Evolutionary conservation across 208 protist genomes (phyloP), one percentile per base, ranked within the genome.

Genomic region (Polymyxa betae): DNA sequence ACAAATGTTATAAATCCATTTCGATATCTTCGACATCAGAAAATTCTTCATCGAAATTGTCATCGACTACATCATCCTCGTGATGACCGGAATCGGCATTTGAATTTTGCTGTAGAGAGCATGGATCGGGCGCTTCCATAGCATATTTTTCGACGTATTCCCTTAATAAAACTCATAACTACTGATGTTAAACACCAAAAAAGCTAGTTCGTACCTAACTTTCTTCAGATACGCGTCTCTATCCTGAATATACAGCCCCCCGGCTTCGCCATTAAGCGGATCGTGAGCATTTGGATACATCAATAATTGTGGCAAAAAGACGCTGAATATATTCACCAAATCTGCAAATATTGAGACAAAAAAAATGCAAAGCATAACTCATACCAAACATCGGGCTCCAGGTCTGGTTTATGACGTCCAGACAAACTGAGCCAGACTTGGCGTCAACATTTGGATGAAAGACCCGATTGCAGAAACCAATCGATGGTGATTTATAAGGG

Each of bases 351-450:
- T 35, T 91, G 24, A 77, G 60, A 32, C 10, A 38, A 43, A 12
- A 91, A 1, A 44, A 88, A 45, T 72, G 41, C 35, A 82, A 91
- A 45, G 35, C 38, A 90, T 1, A 88, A 90, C 32, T 0, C 38
- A 68, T 32, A 91, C 88, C 90, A 94, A 98, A 99, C 96, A 99
- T 98, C 1, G 98, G 98, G 45, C 96, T 98, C 98, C 98, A 99
- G 1, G 97, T 98, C 91, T 99, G 98, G 93, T 99, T 99, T 92
- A 99, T 98, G 64, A 99, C 98, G 92, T 99, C 98, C 20, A 99
- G 95, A 94, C 98, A 99, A 64, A 99, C 97, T 78, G 97, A 98
- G 49, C 98, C 98, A 44, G 97, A 99, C 89, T 93, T 92, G 92
- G 98, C 97, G 92, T 99, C 98, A 0, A 99, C 97, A 93, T 99